Percentiles rank a stretch among this genome's conserved stretches.
Conservation (phyloP, 1,284 basidiomycete species). For the Peniophora sp. region DNA sequence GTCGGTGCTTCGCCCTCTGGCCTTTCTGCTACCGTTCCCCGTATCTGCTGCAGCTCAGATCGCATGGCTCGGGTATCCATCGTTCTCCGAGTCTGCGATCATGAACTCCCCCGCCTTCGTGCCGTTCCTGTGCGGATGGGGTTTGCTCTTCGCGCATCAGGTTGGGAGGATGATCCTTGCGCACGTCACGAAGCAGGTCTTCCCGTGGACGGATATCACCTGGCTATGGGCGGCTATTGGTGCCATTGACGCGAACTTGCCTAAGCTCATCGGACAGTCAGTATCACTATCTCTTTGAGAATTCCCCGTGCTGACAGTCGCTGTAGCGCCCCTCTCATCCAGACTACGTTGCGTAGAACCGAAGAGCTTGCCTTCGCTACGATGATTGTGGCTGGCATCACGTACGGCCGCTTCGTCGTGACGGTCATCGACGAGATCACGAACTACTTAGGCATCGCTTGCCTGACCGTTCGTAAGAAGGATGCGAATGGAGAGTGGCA, state of each 20-base stretch:
- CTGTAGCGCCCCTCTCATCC: conserved; percentile 59
- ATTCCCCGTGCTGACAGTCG: not conserved
- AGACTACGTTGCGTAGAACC: conserved; percentile 50
- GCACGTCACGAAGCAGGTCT: conserved; percentile 80
- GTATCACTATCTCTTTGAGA: conserved; percentile 17
- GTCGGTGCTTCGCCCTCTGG: conserved; percentile 48
- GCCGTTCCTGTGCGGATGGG: conserved; percentile 89
- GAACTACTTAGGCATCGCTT: conserved; percentile 82
- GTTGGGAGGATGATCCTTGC: conserved; percentile 92
- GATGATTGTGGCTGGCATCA: conserved; percentile 55
- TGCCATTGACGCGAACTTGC: conserved; percentile 79
- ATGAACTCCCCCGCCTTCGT: conserved; percentile 66
- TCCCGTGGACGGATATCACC: conserved; percentile 85
- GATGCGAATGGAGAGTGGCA: conserved; percentile 69
- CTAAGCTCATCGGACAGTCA: conserved; percentile 58
- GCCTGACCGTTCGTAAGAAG: conserved; percentile 83
- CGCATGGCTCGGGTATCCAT: conserved; percentile 72
- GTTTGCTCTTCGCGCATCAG: conserved; percentile 77
- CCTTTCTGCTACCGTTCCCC: conserved; percentile 77
- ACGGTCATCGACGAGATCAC: conserved; percentile 84
- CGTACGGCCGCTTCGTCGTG: conserved; percentile 75
- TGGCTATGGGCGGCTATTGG: conserved; percentile 79
- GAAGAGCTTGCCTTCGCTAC: conserved; percentile 66
- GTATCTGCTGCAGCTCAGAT: conserved; percentile 65
- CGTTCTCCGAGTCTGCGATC: conserved; percentile 46